phyloP scores from a whole-genome alignment of 768 basidiomycete species.

The Lactarius deliciosus region DNA sequence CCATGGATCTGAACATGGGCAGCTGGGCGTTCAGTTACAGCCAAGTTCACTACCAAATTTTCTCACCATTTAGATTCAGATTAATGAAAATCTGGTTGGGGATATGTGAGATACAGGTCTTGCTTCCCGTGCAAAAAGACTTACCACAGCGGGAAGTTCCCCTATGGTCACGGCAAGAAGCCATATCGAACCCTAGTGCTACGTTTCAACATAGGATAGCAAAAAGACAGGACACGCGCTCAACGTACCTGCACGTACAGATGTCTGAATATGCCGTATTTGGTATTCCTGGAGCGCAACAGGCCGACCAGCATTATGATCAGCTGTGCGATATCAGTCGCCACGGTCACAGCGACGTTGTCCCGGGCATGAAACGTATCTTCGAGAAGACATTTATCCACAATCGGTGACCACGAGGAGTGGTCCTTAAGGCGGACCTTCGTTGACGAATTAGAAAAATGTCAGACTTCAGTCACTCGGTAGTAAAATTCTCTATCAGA shows the following conservation, averaged over 20 bases:
- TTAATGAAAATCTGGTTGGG: conserved; percentile 17
- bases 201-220: neutral
- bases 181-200: conserved; percentile 20
- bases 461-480: neutral
- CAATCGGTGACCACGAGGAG: neutral
- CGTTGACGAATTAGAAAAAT: neutral
- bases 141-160: conserved; percentile 13
- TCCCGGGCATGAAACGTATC: neutral
- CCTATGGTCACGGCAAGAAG: conserved; percentile 2
- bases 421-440: neutral
- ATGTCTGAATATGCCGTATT: neutral
- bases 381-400: neutral
- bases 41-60: neutral
- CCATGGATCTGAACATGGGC: conserved; percentile 4
- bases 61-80: conserved; percentile 21
- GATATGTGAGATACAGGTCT: neutral
- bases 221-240: neutral
- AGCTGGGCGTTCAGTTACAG: neutral
- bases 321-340: conserved; percentile 12
- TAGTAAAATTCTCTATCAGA: neutral
- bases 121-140: neutral
- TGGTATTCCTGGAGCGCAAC: neutral
- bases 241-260: conserved; percentile 17
- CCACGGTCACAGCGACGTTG: conserved; percentile 12
- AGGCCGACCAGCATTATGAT: conserved; percentile 19